Evolutionary conservation across 352 stramenopile genomes (phyloP), one percentile per base, ranked within the genome.

Genomic region (Globisporangium echinulatum): DNA sequence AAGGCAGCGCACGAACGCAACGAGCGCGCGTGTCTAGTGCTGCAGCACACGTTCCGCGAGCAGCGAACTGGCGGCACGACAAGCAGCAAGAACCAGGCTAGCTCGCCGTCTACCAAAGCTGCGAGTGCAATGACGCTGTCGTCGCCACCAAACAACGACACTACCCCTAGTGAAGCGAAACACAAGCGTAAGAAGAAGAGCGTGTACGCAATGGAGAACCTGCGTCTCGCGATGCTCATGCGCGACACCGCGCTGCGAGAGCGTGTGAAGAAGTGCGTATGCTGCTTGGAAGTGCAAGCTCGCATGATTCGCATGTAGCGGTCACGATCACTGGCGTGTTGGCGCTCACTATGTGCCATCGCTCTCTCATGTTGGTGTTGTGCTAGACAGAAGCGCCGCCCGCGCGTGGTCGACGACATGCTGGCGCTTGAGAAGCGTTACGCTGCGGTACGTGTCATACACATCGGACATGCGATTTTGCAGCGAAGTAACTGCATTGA

Each of bases 371-470:
- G 40, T 13, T 5, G 7, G 40, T 25, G 4, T 6, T 36, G 15
- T n/a, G n/a, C 1, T 50, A 91, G 76, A 55, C 78, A 80, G 54
- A 82, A 77, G 56, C 19, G 56, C 36, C 71, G 67, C 11, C 82
- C 82, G 7, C 75, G 72, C 4, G 79, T 93, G 52, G 74, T 91
- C 5, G 68, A 90, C 37, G 83, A 93, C 56, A 82, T 93, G 79
- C 64, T 93, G 36, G 40, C 74, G 9, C 54, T 91, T 10, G 83
- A 93, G 61, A 69, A 74, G 4, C 70, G 66, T 13, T 88, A 88
- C 15, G 58, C 70, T 48, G 55, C 60, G 60, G 79, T 86, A 47
- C 15, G 36, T 39, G n/a, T 6, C 7, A 10, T 6, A 13, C 17
- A 17, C n/a, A 46, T 4, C 5, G 0, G 1, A 46, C 39, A 33